Evolutionary conservation across 805 yeast genomes (phyloP), one percentile per base, ranked within the genome.

Genomic region (Kluyveromyces siamensis): DNA sequence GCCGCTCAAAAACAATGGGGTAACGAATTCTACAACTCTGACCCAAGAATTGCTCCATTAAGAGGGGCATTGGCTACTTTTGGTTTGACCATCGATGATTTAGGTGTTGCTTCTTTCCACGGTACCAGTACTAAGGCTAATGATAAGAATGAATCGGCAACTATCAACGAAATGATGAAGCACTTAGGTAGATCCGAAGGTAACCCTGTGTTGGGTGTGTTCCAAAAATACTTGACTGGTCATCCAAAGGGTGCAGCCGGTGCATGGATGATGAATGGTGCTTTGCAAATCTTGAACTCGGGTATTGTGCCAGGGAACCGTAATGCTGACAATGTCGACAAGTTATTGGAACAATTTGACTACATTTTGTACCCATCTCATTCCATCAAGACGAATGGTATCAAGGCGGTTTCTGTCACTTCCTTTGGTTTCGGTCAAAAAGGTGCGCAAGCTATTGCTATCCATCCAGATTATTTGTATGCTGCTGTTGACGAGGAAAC

Each of bases 161-260:
- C 98, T 39, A 76, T 95, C 68, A 84, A 93, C 69, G 72, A 77
- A 61, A 93, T 95, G 97, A 85, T 95, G 83, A 73, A 77, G 64
- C 99, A 93, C 67, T 76, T 93, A 66, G 99, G 98, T 59, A 84
- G 99, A 74, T 74, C 96, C 49, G 89, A 87, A 74, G 99, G 99
- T 74, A 95, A 93, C 74, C 96, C 99, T 54, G 90, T 95, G 45
- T 77, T 84, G 59, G 97, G 98, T 80, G 95, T 93, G 48, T 91
- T 95, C 96, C 99, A 93, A 74, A 93, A 93, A 73, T 93, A 79
- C 81, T 80, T 93, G 66, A 93, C 99, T 61, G 99, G 99, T 73
- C 99, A 93, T 77, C 99, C 99, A 62, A 93, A 93, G 86, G 99
- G 99, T 80, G 99, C 99, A 61, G 99, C 99, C 50, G 99, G 97